Evolutionary conservation across 495 filamentous ascomycete genomes (phyloP).

Genomic region (Aspergillus hancockii): DNA sequence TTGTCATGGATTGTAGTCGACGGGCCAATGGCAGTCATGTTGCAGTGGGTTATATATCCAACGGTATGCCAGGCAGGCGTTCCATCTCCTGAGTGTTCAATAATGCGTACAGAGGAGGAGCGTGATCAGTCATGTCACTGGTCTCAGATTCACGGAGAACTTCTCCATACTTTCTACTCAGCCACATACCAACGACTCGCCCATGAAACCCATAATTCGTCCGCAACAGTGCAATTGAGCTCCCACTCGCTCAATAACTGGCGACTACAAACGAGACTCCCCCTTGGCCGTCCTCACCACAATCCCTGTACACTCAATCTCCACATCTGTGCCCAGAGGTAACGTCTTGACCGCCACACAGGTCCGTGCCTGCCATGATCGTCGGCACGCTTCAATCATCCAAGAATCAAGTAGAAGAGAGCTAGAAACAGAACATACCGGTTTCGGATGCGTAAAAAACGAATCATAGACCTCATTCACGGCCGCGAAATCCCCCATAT

Average conservation of each 20-base stretch:
- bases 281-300: slow-evolving; percentile 15
- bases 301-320: slow-evolving; percentile 61
- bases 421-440: slow-evolving; percentile 31
- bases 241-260: background rate
- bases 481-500: slow-evolving; percentile 67
- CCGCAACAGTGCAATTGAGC: background rate
- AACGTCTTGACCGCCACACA: slow-evolving; percentile 69
- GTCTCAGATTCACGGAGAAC: too few relatives aligned
- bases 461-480: slow-evolving; percentile 62
- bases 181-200: too few relatives aligned
- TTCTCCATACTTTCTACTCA: too few relatives aligned
- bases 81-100: too few relatives aligned
- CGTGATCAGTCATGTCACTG: too few relatives aligned
- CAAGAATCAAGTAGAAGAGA: background rate
- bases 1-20: too few relatives aligned
- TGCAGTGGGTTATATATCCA: too few relatives aligned
- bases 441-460: slow-evolving; percentile 57
- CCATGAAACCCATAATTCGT: background rate
- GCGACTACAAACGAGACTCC: slow-evolving; percentile 16
- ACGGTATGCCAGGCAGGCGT: too few relatives aligned
- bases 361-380: slow-evolving; percentile 47
- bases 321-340: slow-evolving; percentile 65
- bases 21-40: too few relatives aligned
- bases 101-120: too few relatives aligned
- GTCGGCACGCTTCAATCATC: background rate